Conservation (phyloP, 139 green algal species). For the Raphidocelis subcapitata region DNA sequence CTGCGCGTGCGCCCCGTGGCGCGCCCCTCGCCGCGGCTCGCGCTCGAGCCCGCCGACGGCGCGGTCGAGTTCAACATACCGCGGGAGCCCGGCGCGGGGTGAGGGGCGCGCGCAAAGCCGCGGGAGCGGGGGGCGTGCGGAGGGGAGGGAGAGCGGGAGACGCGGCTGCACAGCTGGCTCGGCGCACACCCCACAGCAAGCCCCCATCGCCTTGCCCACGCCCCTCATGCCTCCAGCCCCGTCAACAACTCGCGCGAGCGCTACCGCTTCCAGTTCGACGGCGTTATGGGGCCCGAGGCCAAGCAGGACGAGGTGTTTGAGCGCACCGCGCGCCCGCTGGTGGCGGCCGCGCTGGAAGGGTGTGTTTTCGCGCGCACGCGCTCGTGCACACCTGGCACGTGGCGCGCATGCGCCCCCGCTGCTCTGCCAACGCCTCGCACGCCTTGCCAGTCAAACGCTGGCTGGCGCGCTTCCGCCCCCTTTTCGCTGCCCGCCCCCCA, state of each 20-base stretch:
- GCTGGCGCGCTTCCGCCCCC: not conserved
- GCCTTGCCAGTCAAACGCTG: not conserved
- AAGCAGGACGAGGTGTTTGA: slow-evolving; percentile 92
- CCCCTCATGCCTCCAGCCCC: slow-evolving; percentile 27
- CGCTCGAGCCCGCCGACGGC: slow-evolving; percentile 38
- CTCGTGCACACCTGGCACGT: too few species aligned
- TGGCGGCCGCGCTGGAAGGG: slow-evolving; percentile 66
- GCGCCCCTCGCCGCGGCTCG: slow-evolving; percentile 20
- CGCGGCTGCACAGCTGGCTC: too few species aligned
- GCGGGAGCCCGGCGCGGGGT: slow-evolving; percentile 33
- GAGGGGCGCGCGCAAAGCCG: not conserved
- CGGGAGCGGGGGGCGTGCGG: too few species aligned
- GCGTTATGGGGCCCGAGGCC: slow-evolving; percentile 67
- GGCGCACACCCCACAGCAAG: too few species aligned
- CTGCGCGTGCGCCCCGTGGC: slow-evolving; percentile 58
- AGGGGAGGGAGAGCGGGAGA: too few species aligned
- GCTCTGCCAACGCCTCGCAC: too few species aligned
- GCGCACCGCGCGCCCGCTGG: slow-evolving; percentile 54
- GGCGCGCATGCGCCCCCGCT: too few species aligned
- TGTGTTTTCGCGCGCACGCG: too few species aligned
- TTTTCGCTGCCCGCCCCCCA: too few species aligned
- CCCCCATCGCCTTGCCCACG: not conserved
- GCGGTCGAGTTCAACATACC: slow-evolving; percentile 59
- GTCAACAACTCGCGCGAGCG: slow-evolving; percentile 86
- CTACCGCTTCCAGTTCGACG: slow-evolving; percentile 82